These are phyloP conservation scores for Rhynchospora tenuis DNA, from an alignment of 176 grass and related monocot genomes.

Conservation along the genomic window DNA sequence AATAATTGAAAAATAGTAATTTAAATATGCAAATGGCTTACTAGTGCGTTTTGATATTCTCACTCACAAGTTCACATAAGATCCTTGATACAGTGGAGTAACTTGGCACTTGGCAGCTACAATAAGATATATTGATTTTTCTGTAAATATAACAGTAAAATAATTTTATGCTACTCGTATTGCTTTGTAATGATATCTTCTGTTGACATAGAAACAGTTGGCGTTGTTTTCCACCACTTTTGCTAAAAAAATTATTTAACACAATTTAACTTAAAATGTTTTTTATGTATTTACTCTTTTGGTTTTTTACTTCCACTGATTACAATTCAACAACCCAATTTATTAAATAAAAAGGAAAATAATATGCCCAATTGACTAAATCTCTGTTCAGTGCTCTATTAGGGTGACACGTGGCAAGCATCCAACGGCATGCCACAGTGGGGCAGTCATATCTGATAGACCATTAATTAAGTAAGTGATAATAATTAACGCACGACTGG, in stretches of 20 bases:
- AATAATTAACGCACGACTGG: background rate
- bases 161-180: background rate
- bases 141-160: background rate
- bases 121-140: background rate
- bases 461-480: background rate
- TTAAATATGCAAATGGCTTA: background rate
- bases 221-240: background rate
- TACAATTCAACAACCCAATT: background rate
- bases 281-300: background rate
- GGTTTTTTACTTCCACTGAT: background rate
- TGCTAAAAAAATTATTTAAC: background rate
- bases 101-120: background rate
- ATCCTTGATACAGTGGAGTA: background rate
- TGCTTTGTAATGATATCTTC: background rate
- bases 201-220: background rate
- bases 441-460: background rate
- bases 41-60: background rate
- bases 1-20: background rate
- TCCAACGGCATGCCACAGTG: background rate
- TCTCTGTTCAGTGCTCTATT: background rate
- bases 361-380: background rate
- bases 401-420: background rate
- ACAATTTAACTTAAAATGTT: background rate
- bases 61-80: background rate
- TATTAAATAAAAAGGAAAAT: background rate